Evolutionary conservation across 805 yeast species (phyloP).

Genomic region (Starmerella apicola): DNA sequence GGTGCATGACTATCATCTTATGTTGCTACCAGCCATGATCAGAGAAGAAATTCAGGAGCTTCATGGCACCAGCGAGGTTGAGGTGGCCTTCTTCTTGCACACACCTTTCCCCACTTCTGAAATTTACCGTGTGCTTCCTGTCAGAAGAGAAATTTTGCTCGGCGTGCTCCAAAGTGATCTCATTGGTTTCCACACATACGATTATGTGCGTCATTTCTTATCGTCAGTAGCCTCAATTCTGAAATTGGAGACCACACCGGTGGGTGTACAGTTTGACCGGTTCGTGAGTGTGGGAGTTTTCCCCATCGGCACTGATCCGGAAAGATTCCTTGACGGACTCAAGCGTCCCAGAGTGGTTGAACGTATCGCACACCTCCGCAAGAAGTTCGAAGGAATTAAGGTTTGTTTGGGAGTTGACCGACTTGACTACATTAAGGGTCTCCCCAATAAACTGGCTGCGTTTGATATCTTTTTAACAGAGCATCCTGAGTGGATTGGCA

Average conservation of each 20-base stretch:
- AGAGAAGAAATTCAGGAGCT: conserved; percentile 41
- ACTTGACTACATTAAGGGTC: conserved; percentile 93
- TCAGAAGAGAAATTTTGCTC: conserved; percentile 75
- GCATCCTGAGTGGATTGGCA: conserved; percentile 97
- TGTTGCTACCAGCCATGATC: conserved; percentile 85
- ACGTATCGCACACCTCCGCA: conserved; percentile 51
- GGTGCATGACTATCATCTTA: conserved; percentile 96
- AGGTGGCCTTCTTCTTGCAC: conserved; percentile 86
- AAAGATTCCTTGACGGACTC: conserved; percentile 72
- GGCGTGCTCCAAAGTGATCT: conserved; percentile 92
- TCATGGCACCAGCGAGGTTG: conserved; percentile 40
- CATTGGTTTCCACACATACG: conserved; percentile 98
- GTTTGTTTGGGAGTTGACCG: conserved; percentile 95
- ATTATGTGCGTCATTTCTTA: conserved; percentile 90
- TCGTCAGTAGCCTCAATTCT: conserved; percentile 79
- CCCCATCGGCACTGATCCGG: conserved; percentile 98
- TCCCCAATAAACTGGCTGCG: conserved; percentile 93
- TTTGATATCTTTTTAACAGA: conserved; percentile 83
- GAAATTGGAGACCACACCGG: conserved; percentile 73
- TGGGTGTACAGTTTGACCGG: conserved; percentile 73
- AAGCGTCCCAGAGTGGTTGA: conserved; percentile 47
- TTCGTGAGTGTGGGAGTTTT: conserved; percentile 85
- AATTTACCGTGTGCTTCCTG: conserved; percentile 90
- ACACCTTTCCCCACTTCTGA: conserved; percentile 98
- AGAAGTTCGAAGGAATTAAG: conserved; percentile 62